A percentile compares a stretch with the other conserved stretches of the same genome.
Conservation (phyloP, 2,329 filamentous ascomycete genomes). For the Arthrinium puccinioides region DNA sequence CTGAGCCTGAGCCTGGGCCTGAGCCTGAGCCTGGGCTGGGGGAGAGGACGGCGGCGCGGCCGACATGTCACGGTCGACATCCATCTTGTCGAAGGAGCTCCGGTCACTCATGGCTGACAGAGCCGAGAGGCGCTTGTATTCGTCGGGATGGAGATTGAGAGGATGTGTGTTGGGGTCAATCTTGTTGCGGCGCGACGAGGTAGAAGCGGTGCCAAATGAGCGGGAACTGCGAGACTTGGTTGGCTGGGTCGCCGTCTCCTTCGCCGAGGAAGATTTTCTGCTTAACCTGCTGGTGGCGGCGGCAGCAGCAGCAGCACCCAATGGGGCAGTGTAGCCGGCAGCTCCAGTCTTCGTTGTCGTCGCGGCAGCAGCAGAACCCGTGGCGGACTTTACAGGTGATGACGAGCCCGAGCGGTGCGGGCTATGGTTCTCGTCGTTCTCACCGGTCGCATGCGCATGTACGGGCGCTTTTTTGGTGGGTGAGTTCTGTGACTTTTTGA, state of each 20-base stretch:
- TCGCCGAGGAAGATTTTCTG: slow-evolving; percentile 2
- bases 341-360: background rate
- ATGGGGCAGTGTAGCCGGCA: no score
- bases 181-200: slow-evolving; percentile 43
- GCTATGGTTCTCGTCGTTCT: slow-evolving; percentile 18
- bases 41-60: slow-evolving; percentile 42
- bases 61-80: slow-evolving; percentile 62
- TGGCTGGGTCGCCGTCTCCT: slow-evolving; percentile 8
- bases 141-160: slow-evolving; percentile 82
- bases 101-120: slow-evolving; percentile 56
- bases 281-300: background rate
- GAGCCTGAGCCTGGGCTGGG: slow-evolving; percentile 30
- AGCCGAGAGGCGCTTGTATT: slow-evolving; percentile 69
- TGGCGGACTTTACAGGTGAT: slow-evolving; percentile 17
- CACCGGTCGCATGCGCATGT: slow-evolving; percentile 20
- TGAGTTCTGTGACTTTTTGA: slow-evolving; percentile 24
- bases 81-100: slow-evolving; percentile 55
- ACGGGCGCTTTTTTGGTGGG: slow-evolving; percentile 23
- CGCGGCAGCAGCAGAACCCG: slow-evolving; percentile 10
- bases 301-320: background rate
- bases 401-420: slow-evolving; percentile 5
- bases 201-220: slow-evolving; percentile 39
- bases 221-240: slow-evolving; percentile 35
- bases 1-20: background rate
- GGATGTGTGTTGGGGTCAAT: slow-evolving; percentile 71